A percentile compares a stretch with the other conserved stretches of the same genome.
These are phyloP conservation scores for Wallacemonas sp. DNA, from an alignment of 208 protist species.

Conservation along the genomic window DNA sequence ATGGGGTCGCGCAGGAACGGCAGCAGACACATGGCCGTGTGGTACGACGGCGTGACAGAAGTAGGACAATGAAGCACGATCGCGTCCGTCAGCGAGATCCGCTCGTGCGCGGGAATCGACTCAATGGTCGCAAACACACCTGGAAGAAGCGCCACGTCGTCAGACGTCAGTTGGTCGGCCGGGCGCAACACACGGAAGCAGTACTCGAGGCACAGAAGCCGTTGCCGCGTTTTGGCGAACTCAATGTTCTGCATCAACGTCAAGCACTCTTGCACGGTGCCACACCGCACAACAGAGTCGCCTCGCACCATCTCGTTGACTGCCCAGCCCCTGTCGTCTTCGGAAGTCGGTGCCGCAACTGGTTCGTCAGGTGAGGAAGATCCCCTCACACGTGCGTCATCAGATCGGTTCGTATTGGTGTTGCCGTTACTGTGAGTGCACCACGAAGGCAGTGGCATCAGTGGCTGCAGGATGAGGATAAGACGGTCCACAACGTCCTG, in stretches of 20 bases:
- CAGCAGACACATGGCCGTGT: constrained; percentile 9
- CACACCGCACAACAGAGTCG: neutral
- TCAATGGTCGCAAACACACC: constrained; percentile 18
- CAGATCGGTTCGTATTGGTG: too few species aligned
- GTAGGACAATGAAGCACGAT: constrained; percentile 16
- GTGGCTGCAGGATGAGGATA: neutral
- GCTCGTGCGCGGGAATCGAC: neutral
- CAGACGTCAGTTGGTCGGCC: constrained; percentile 15
- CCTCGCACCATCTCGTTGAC: neutral
- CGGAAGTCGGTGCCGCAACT: neutral
- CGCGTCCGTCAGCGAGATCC: constrained; percentile 11
- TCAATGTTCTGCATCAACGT: constrained; percentile 23
- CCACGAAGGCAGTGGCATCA: neutral
- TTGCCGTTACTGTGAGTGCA: neutral
- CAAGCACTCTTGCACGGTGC: constrained; percentile 6
- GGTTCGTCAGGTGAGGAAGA: too few species aligned
- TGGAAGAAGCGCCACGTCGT: constrained; percentile 24
- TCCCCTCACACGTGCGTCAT: too few species aligned
- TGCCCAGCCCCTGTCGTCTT: neutral
- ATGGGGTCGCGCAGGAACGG: constrained; percentile 1
- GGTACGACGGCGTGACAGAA: neutral
- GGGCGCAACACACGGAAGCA: constrained; percentile 23
- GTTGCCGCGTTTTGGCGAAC: constrained; percentile 8
- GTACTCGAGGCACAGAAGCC: constrained; percentile 21
- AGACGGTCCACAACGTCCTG: constrained; percentile 18